phyloP scores from a whole-genome alignment of 805 yeast genomes.

The Ogataea henricii region DNA sequence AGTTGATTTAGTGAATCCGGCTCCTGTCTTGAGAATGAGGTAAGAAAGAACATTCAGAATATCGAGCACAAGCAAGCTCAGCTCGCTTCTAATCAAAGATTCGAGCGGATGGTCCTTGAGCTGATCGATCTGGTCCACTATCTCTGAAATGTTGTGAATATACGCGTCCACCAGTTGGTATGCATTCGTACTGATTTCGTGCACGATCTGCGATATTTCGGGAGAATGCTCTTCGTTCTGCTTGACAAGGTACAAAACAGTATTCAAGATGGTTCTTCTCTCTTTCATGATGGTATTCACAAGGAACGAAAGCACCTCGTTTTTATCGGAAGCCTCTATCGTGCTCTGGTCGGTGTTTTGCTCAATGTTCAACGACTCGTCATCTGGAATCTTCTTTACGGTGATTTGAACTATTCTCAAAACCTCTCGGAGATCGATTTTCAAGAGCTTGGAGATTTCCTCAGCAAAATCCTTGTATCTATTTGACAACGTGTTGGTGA shows the following conservation, averaged over 20 bases:
- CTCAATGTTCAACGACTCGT: constrained; percentile 19
- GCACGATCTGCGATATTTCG: constrained; percentile 40
- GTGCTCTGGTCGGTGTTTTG: constrained; percentile 25
- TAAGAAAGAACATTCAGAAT: constrained; percentile 29
- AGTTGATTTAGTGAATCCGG: constrained; percentile 30
- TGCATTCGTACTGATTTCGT: constrained; percentile 32
- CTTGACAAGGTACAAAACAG: constrained; percentile 40
- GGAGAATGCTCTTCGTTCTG: constrained; percentile 22
- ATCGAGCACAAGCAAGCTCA: constrained; percentile 23
- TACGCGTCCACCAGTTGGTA: constrained; percentile 36
- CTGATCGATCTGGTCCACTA: constrained; percentile 13
- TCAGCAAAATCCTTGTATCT: constrained; percentile 43
- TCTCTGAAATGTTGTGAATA: constrained; percentile 18
- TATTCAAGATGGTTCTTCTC: constrained; percentile 49
- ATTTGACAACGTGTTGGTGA: constrained; percentile 20
- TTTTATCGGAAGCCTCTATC: constrained; percentile 35
- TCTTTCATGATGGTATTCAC: constrained; percentile 49
- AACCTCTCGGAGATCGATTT: constrained; percentile 46
- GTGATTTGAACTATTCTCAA: constrained; percentile 50
- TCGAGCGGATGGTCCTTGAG: constrained; percentile 17
- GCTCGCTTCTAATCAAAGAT: constrained; percentile 19
- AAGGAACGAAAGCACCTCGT: constrained; percentile 38
- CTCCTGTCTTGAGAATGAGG: constrained; percentile 27
- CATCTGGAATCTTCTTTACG: constrained; percentile 39
- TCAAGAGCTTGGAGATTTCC: constrained; percentile 40